A percentile compares a stretch with the other conserved stretches of the same genome.
These are phyloP conservation scores for Coemansia sp. DNA, from an alignment of 192 early-diverging fungal genomes.

Conservation along the genomic window DNA sequence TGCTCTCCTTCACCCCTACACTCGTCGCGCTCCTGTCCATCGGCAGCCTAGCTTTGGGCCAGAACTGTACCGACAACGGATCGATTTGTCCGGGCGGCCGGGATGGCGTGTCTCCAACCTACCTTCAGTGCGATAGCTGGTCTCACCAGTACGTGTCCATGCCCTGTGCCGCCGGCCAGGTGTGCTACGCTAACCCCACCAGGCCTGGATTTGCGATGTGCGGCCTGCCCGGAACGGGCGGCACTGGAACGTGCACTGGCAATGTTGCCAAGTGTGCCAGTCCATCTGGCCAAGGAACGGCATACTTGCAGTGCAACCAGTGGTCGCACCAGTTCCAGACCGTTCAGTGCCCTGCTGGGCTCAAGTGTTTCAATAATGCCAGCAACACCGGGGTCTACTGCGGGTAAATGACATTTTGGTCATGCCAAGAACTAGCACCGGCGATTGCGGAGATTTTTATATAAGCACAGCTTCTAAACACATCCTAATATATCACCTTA, in stretches of 20 bases:
- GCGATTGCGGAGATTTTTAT: too few species aligned
- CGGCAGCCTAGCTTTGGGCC: constrained; percentile 18
- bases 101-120: constrained; percentile 40
- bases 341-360: constrained; percentile 30
- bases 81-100: constrained; percentile 31
- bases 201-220: constrained; percentile 37
- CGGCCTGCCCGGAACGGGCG: constrained; percentile 39
- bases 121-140: constrained; percentile 45
- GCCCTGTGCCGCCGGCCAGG: constrained; percentile 33
- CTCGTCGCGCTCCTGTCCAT: constrained; percentile 24
- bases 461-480: too few species aligned
- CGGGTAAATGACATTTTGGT: constrained; percentile 7
- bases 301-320: constrained; percentile 42
- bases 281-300: constrained; percentile 23
- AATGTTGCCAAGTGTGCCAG: constrained; percentile 2
- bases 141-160: constrained; percentile 17
- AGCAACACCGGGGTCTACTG: constrained; percentile 42
- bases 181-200: constrained; percentile 43
- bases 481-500: too few species aligned
- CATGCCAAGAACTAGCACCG: background rate
- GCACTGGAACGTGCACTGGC: constrained; percentile 14
- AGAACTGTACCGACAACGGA: constrained; percentile 29
- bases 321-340: constrained; percentile 49
- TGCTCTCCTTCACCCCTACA: constrained; percentile 19
- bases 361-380: constrained; percentile 46